Evolutionary conservation across 192 early-diverging fungal species (phyloP).

Genomic region (Helicostylum pulchrum): DNA sequence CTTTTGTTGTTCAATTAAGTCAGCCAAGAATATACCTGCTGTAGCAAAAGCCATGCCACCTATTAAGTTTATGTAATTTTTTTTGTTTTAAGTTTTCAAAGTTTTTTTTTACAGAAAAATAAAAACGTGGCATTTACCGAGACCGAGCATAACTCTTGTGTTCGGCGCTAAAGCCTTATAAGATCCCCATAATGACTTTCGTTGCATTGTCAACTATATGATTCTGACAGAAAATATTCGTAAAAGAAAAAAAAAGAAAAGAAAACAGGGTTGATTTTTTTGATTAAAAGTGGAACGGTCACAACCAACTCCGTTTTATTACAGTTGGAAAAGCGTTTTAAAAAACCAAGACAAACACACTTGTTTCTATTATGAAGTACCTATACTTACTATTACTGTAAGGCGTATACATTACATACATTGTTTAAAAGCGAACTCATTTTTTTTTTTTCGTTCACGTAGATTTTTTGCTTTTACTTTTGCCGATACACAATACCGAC

Average conservation of each 20-base stretch:
- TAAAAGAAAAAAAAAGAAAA: background rate
- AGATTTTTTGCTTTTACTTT: too few species aligned
- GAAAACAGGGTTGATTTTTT: conserved; percentile 4
- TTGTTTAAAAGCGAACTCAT: too few species aligned
- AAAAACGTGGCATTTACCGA: conserved; percentile 22
- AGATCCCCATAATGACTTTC: conserved; percentile 39
- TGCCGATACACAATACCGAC: conserved; percentile 10
- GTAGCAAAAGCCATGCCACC: conserved; percentile 42
- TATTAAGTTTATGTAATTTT: background rate
- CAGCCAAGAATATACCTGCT: conserved; percentile 32
- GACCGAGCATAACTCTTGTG: conserved; percentile 30
- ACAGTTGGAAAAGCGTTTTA: too few species aligned
- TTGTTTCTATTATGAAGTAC: too few species aligned
- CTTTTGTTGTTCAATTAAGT: conserved; percentile 30
- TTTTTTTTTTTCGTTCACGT: too few species aligned
- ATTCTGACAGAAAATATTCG: background rate
- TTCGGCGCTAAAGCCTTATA: conserved; percentile 34
- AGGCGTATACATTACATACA: too few species aligned
- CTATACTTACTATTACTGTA: too few species aligned
- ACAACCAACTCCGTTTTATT: too few species aligned
- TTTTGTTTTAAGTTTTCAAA: background rate
- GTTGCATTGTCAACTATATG: conserved; percentile 26
- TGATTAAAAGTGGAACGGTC: background rate
- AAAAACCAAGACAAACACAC: too few species aligned
- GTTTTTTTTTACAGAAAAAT: background rate